Base-by-base conservation (phyloP, 148 eudicot genomes). In the Heliosperma pusillum region DNA sequence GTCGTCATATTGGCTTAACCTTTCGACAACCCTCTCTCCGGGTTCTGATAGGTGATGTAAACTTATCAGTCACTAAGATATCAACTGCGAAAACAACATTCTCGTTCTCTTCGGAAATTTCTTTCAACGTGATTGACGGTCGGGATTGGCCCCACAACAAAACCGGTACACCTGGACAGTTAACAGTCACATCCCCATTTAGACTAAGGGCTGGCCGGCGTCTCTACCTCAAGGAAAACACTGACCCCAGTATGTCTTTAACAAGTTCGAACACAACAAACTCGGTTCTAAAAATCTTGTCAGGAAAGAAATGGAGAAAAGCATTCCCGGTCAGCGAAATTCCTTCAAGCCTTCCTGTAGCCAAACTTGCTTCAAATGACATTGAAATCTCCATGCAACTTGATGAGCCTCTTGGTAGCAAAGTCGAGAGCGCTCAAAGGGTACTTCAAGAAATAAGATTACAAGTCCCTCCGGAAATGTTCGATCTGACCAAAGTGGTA, bases 281-380 rank as follows among this genome's bases (percentile, higher is more conserved):
- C 70, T 81, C 90, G 7, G 71, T 83, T 36, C 74, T 81, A 0
- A 83, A 90, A 77, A 87, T 84, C 58, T 73, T 90, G 52, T 80
- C 97, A 0, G 85, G 88, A 42, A 85, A 76, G 57, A 92, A 86
- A 72, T 95, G 99, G 99, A 86, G 81, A 62, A 92, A 92, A 72
- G 91, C 80, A 16, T 74, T 92, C 72, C 97, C 96, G 1, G 80
- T 89, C 3, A 83, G 82, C 60, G 92, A 95, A 76, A 80, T 95
- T 50, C 99, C 97, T 20, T 90, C 97, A 3, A 95, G 97, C 75
- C 92, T 95, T 55, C 94, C 94, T 2, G 94, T 95, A 30, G 88
- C 87, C 5, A 95, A 90, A 81, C 88, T 95, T 11, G 71, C 77
- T 21, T 80, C 92, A 3, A 64, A 69, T 13, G 94, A 95, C 25